Percentiles rank a stretch among this genome's conserved stretches.
Evolutionary conservation across 2,329 filamentous ascomycete genomes (phyloP).

Genomic region (Grosmannia clavigera): DNA sequence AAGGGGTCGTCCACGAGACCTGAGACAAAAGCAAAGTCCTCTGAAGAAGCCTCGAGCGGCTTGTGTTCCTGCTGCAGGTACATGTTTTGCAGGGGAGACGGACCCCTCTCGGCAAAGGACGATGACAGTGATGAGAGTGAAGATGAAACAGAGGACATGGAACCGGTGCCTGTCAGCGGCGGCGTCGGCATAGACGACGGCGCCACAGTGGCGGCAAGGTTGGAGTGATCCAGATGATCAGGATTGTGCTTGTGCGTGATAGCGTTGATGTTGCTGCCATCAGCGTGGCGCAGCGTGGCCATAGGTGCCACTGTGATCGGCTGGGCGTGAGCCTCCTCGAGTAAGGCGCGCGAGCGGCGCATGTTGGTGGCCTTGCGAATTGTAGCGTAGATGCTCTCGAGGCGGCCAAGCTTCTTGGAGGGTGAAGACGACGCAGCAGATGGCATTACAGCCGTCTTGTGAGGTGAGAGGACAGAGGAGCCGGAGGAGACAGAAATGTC

Average conservation of each 20-base stretch:
- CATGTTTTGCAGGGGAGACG: not conserved
- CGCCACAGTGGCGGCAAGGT: not conserved
- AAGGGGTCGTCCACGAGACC: constrained; percentile 20
- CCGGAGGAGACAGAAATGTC: no score
- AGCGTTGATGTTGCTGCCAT: not conserved
- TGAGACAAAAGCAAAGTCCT: constrained; percentile 5
- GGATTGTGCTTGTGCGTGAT: not conserved
- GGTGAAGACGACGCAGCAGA: not conserved
- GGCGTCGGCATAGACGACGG: constrained; percentile 6
- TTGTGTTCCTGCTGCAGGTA: not conserved
- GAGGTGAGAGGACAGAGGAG: not conserved
- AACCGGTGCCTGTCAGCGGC: constrained; percentile 7
- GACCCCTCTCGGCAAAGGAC: not conserved
- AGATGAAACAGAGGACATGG: constrained; percentile 5
- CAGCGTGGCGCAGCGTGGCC: constrained; percentile 7
- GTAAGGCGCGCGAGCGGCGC: constrained; percentile 9
- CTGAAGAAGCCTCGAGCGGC: not conserved
- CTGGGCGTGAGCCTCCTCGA: constrained; percentile 6
- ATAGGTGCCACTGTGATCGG: constrained; percentile 10
- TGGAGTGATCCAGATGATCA: not conserved
- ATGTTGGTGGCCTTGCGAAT: constrained; percentile 18
- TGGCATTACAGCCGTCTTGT: not conserved
- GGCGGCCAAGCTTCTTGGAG: constrained; percentile 16
- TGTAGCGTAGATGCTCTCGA: constrained; percentile 19
- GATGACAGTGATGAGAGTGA: constrained; percentile 5